Evolutionary conservation across 805 yeast species (phyloP), one percentile per base, ranked within the genome.

Genomic region (Zygosaccharomyces kombuchaensis): DNA sequence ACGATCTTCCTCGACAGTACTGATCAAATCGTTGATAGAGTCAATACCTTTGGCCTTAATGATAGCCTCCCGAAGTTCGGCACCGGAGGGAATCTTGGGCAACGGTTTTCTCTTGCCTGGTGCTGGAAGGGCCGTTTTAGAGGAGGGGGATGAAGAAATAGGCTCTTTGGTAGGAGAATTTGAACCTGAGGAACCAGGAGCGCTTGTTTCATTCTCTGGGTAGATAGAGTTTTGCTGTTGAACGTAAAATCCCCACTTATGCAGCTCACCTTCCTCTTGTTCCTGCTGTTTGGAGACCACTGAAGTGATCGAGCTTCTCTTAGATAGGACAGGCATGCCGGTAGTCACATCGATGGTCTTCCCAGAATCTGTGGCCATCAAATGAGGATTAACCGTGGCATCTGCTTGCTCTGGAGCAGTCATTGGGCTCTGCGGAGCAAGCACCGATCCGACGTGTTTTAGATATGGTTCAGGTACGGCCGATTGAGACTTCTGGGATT

Each of bases 261-360:
- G 96, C 52, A 88, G 75, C 59, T 86, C 95, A 56, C 96, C 97
- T 70, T 89, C 97, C 62, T 89, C 97, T 50, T 81, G 82, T 60
- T 88, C 96, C 63, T 84, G 87, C 62, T 79, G 82, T 12, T 89
- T 87, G 57, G 84, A 80, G 9, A 67, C 59, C 2, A 85, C 75
- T 0, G 86, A 78, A 1, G 85, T 81, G 51, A 78, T 84, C 0
- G 87, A 81, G 4, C 77, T 68, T 4, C 82, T 78, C 53, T 83
- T 73, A 65, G 81, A 75, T 50, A 83, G 67, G 16, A 84, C 81
- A 1, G 90, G 87, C 52, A 81, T 71, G 37, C 93, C 93, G 0
- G 91, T 84, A 22, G 74, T 68, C 47, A 78, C 73, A 67, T 85
- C 91, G 40, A 84, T 73, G 1, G 75, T 77, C 9, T 75, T 72